These are phyloP conservation scores for Curvularia verruculosa DNA, from an alignment of 2,329 filamentous ascomycete species.

Conservation along the genomic window DNA sequence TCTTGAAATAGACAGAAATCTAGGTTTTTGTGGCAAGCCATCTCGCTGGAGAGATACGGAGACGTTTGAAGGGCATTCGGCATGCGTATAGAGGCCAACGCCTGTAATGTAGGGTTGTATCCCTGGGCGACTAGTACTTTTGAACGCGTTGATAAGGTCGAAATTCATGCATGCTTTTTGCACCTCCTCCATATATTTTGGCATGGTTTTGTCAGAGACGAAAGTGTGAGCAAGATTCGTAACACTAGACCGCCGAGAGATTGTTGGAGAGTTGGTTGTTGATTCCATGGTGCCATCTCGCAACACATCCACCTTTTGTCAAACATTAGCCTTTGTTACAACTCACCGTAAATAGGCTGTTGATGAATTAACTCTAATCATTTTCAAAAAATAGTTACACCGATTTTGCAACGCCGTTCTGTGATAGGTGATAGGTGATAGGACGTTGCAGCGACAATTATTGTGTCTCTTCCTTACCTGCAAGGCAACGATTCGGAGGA, in stretches of 20 bases:
- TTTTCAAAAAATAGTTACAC: neutral
- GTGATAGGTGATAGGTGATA: neutral
- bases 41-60: neutral
- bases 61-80: conserved; percentile 8
- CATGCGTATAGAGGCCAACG: conserved; percentile 38
- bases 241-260: neutral
- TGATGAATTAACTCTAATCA: neutral
- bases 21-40: neutral
- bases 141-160: conserved; percentile 26
- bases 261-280: neutral
- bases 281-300: neutral
- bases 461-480: neutral
- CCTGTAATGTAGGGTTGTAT: conserved; percentile 24
- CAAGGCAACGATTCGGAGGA: neutral
- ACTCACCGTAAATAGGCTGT: neutral
- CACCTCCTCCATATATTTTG: conserved; percentile 17
- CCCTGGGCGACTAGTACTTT: neutral
- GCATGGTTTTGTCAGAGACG: conserved; percentile 5
- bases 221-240: neutral
- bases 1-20: conserved; percentile 4
- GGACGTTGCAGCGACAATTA: neutral
- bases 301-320: neutral
- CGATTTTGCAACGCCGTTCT: neutral
- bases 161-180: conserved; percentile 28
- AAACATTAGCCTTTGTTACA: neutral